Conservation (phyloP, 1,284 basidiomycete genomes). For the Omphalotus olearius region DNA sequence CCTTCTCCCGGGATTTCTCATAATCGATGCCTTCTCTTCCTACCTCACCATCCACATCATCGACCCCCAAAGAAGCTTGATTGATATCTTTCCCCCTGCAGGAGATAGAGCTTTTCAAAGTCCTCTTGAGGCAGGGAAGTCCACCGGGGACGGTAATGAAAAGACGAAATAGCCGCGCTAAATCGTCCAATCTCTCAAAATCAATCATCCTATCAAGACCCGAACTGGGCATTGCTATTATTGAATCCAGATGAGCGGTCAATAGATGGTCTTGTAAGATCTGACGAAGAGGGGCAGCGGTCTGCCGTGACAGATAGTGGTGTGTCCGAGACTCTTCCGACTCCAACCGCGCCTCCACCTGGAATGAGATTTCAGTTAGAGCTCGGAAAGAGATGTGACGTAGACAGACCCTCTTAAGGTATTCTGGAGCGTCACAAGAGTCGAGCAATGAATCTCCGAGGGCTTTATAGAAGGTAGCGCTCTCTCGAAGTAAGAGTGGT, state of each 20-base stretch:
- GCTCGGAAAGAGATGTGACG: conserved; percentile 23
- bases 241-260: conserved; percentile 68
- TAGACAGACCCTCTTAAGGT: conserved; percentile 63
- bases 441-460: conserved; percentile 76
- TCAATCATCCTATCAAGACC: conserved; percentile 91
- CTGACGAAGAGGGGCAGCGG: conserved; percentile 63
- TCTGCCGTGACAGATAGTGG: conserved; percentile 84
- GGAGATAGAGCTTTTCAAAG: conserved; percentile 75
- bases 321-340: conserved; percentile 88
- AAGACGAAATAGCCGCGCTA: conserved; percentile 79
- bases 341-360: conserved; percentile 83
- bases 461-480: conserved; percentile 73
- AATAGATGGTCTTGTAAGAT: conserved; percentile 82
- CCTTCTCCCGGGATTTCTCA: conserved; percentile 28
- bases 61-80: conserved; percentile 36
- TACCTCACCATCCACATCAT: conserved; percentile 28
- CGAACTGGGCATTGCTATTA: conserved; percentile 81
- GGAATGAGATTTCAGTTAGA: conserved; percentile 14
- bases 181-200: conserved; percentile 71
- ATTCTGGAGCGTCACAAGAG: conserved; percentile 79
- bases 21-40: conserved; percentile 32
- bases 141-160: conserved; percentile 74
- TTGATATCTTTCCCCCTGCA: conserved; percentile 84
- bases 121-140: conserved; percentile 59
- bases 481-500: conserved; percentile 77